Evolutionary conservation across 2,329 filamentous ascomycete genomes (phyloP), one percentile per base, ranked within the genome.

Genomic region (Tolypocladium tropicale): DNA sequence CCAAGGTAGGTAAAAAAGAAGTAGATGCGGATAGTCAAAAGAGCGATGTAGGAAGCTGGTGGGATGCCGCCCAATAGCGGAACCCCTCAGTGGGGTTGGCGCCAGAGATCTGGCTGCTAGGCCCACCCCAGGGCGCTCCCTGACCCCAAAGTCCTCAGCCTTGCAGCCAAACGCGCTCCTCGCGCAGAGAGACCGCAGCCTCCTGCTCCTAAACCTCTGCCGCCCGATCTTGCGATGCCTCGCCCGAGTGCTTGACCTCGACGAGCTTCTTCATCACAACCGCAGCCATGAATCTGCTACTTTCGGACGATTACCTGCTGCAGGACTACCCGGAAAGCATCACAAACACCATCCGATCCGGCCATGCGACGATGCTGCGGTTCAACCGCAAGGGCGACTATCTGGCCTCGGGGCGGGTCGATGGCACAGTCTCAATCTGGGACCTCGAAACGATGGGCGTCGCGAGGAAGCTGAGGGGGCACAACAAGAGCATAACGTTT

Each of bases 371-470:
- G 62, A 84, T 81, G 66, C 74, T 86, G 59, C 90, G 93, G 62
- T 99, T 99, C 80, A 96, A 93, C 68, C 89, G 91, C 68, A 89
- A 86, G 68, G 94, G 94, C 71, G 93, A 99, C 73, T 92, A 94
- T 65, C 85, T 99, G 60, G 94, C 94, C 49, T 95, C 92, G 33
- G 94, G 94, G 61, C 86, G 94, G 68, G 89, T 91, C 59, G 94
- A 99, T 74, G 94, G 94, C 62, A 94, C 90, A 6, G 88, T 99
- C 43, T 90, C 95, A 55, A 88, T 99, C 51, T 99, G 95, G 80
- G 94, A 99, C 68, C 84, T 97, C 53, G 95, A 99, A 73, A 99
- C 95, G 11, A 95, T 95, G 79, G 93, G 94, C 39, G 90, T 97
- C 5, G 94, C 94, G 57, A 87, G 91, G 67, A 99, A 97, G 74